Evolutionary conservation across 1,284 basidiomycete species (phyloP).

Genomic region (Porogramme epimiltina): DNA sequence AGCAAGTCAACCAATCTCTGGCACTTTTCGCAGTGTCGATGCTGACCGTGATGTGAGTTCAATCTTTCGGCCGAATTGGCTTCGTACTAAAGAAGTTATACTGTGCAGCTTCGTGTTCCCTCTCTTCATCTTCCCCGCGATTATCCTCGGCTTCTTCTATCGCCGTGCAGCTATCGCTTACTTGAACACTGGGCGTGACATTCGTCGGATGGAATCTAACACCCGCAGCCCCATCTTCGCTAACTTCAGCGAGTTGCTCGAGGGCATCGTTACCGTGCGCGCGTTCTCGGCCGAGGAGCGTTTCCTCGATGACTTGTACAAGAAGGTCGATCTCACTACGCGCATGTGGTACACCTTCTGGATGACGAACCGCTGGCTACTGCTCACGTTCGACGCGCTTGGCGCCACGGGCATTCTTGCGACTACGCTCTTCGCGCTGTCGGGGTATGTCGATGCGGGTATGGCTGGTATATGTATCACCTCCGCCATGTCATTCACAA

Average conservation of each 20-base stretch:
- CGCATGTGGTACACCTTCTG: slow-evolving; percentile 80
- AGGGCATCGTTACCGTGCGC: slow-evolving; percentile 84
- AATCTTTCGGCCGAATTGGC: background rate
- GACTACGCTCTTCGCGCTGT: slow-evolving; percentile 77
- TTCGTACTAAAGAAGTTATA: slow-evolving; percentile 7
- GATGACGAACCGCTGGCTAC: slow-evolving; percentile 82
- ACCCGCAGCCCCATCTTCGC: slow-evolving; percentile 74
- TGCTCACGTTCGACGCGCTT: slow-evolving; percentile 77
- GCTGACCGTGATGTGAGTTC: slow-evolving; percentile 58
- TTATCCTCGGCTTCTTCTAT: slow-evolving; percentile 64
- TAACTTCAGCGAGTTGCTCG: slow-evolving; percentile 79
- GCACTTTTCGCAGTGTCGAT: slow-evolving; percentile 74
- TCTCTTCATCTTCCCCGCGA: slow-evolving; percentile 71
- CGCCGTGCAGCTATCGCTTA: slow-evolving; percentile 72
- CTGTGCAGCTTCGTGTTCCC: slow-evolving; percentile 63
- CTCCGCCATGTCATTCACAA: slow-evolving; percentile 66
- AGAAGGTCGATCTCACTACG: slow-evolving; percentile 65
- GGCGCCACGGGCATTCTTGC: slow-evolving; percentile 66
- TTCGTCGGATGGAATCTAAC: slow-evolving; percentile 80
- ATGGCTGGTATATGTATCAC: slow-evolving; percentile 87
- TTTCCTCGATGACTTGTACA: slow-evolving; percentile 77
- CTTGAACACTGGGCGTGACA: slow-evolving; percentile 74
- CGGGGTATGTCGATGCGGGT: slow-evolving; percentile 70
- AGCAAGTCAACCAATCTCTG: slow-evolving; percentile 72
- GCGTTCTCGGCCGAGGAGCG: slow-evolving; percentile 83